Evolutionary conservation across 805 yeast genomes (phyloP).

Genomic region (Cyberlindnera mycetangii): DNA sequence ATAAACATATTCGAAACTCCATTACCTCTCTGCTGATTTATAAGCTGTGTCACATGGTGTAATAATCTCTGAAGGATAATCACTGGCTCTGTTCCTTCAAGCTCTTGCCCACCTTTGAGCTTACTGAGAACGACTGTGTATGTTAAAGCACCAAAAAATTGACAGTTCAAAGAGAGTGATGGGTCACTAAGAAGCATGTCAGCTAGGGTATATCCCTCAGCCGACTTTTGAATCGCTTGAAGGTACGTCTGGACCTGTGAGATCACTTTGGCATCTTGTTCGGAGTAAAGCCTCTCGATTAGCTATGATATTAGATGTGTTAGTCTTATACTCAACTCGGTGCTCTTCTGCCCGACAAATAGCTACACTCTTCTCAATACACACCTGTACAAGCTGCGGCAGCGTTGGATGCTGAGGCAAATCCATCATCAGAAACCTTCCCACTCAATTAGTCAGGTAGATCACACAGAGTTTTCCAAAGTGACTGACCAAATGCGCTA

Average conservation of each 20-base stretch:
- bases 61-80: conserved; percentile 14
- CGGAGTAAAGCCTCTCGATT: conserved; percentile 24
- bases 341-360: background rate
- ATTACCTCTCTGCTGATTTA: conserved; percentile 12
- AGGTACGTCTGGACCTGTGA: conserved; percentile 48
- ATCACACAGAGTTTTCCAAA: too few relatives aligned
- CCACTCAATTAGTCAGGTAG: background rate
- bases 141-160: conserved; percentile 81
- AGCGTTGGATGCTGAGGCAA: conserved; percentile 4
- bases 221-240: conserved; percentile 56
- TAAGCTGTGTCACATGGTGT: conserved; percentile 14
- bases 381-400: conserved; percentile 7
- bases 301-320: conserved; percentile 15
- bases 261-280: conserved; percentile 34
- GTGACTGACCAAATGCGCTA: too few relatives aligned
- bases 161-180: conserved; percentile 42
- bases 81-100: conserved; percentile 17
- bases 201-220: conserved; percentile 57
- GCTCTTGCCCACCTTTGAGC: conserved; percentile 9
- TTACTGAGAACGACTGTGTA: conserved; percentile 57
- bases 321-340: background rate
- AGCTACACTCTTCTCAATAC: background rate
- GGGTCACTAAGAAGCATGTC: conserved; percentile 41
- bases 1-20: conserved; percentile 36
- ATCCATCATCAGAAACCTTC: background rate